A percentile compares a stretch with the other conserved stretches of the same genome.
Conservation (phyloP, 2,329 filamentous ascomycete genomes). For the Neonectria sp. region DNA sequence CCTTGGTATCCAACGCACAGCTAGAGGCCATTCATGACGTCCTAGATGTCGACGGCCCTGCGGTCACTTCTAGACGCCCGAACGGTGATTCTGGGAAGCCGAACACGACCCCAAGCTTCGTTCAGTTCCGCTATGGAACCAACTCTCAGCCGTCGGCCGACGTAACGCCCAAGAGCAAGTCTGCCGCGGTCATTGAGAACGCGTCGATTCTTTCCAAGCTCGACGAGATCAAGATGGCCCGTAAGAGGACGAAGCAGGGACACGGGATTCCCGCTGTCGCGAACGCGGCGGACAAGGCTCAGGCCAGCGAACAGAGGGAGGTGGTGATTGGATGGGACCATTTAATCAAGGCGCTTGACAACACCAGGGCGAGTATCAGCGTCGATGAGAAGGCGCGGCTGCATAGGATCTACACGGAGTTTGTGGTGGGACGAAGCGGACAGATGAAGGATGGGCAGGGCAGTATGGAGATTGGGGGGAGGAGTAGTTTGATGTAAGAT, state of each 20-base stretch:
- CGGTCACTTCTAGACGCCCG: slow-evolving; percentile 50
- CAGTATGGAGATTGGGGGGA: slow-evolving; percentile 90
- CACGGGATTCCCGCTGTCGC: slow-evolving; percentile 45
- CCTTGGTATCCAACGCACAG: slow-evolving; percentile 95
- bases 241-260: slow-evolving; percentile 62
- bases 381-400: slow-evolving; percentile 81
- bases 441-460: slow-evolving; percentile 96
- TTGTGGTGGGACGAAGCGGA: slow-evolving; percentile 91
- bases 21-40: slow-evolving; percentile 97
- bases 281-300: slow-evolving; percentile 47
- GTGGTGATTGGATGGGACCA: slow-evolving; percentile 90
- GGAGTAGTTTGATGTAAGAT: slow-evolving; percentile 90
- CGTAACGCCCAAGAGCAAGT: slow-evolving; percentile 63
- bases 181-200: slow-evolving; percentile 78
- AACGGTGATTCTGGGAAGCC: slow-evolving; percentile 51
- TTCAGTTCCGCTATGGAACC: slow-evolving; percentile 88
- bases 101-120: slow-evolving; percentile 69
- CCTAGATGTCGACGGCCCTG: slow-evolving; percentile 72
- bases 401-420: slow-evolving; percentile 89
- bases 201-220: slow-evolving; percentile 87
- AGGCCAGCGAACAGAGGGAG: slow-evolving; percentile 67
- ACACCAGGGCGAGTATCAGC: slow-evolving; percentile 87
- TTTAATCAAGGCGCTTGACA: slow-evolving; percentile 81
- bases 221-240: slow-evolving; percentile 80
- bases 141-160: slow-evolving; percentile 62